phyloP scores from a whole-genome alignment of 495 filamentous ascomycete genomes.

The Niebla homalea region DNA sequence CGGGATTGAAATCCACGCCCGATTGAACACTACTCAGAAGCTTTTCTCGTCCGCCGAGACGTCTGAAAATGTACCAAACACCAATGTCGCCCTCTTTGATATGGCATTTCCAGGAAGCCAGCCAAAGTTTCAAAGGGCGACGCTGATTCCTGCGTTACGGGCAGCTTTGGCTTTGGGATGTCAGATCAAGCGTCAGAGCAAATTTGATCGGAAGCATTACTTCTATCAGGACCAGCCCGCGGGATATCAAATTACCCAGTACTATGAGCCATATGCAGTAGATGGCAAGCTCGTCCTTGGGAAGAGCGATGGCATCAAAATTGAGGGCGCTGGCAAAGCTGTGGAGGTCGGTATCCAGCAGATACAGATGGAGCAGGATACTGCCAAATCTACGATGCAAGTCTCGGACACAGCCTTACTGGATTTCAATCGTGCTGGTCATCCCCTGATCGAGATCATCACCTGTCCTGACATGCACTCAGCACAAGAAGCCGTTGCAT shows the following conservation, averaged over 20 bases:
- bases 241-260: conserved; percentile 97
- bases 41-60: conserved; percentile 40
- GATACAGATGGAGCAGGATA: conserved; percentile 95
- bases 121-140: conserved; percentile 72
- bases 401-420: conserved; percentile 60
- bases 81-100: conserved; percentile 78
- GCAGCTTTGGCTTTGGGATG: conserved; percentile 79
- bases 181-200: conserved; percentile 55
- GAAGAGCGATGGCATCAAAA: conserved; percentile 65
- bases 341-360: conserved; percentile 74
- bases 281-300: conserved; percentile 59
- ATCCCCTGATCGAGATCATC: conserved; percentile 91
- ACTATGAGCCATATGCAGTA: conserved; percentile 75
- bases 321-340: conserved; percentile 45
- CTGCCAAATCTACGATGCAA: conserved; percentile 79
- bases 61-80: conserved; percentile 61
- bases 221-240: conserved; percentile 96
- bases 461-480: conserved; percentile 75
- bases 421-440: conserved; percentile 86
- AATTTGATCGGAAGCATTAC: conserved; percentile 95
- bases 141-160: conserved; percentile 75
- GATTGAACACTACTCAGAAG: conserved; percentile 45
- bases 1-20: conserved; percentile 94
- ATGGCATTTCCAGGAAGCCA: conserved; percentile 80
- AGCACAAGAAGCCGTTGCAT: conserved; percentile 70